Percentiles rank a stretch among this genome's conserved stretches.
Conservation (phyloP, 2,329 filamentous ascomycete genomes). For the Biscogniauxia mediterranea region DNA sequence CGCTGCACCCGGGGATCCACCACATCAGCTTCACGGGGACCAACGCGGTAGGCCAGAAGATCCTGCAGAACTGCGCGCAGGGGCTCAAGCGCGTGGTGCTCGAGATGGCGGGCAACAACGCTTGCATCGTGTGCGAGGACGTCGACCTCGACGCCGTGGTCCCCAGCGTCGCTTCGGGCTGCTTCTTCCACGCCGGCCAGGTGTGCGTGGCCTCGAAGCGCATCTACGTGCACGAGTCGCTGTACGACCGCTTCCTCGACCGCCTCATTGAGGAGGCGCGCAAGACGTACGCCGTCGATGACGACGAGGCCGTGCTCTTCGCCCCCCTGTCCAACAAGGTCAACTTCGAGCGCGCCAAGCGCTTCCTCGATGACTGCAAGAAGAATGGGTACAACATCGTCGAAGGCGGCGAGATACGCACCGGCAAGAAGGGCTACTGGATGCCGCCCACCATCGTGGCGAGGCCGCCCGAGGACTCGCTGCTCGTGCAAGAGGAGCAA, state of each 20-base stretch:
- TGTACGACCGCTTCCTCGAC: constrained; percentile 55
- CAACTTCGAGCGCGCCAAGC: constrained; percentile 61
- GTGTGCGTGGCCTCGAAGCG: constrained; percentile 58
- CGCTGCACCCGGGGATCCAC: constrained; percentile 51
- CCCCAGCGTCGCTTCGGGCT: constrained; percentile 42
- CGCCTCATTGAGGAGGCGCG: constrained; percentile 39
- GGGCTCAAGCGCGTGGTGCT: constrained; percentile 55
- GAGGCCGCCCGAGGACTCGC: constrained; percentile 53
- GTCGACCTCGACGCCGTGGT: constrained; percentile 47
- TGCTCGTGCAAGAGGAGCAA: constrained; percentile 58
- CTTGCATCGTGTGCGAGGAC: constrained; percentile 52
- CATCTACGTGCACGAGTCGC: constrained; percentile 58
- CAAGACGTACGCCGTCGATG: constrained; percentile 42
- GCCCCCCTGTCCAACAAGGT: constrained; percentile 63
- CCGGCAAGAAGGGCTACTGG: constrained; percentile 50
- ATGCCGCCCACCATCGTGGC: constrained; percentile 58
- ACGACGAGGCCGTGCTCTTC: constrained; percentile 40
- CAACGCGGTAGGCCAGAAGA: constrained; percentile 46
- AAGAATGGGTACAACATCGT: constrained; percentile 52
- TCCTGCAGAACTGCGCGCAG: constrained; percentile 48
- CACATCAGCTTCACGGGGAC: constrained; percentile 61
- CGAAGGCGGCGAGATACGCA: constrained; percentile 43
- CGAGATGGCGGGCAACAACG: constrained; percentile 55
- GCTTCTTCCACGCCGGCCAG: constrained; percentile 54
- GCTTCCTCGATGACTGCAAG: constrained; percentile 55